phyloP scores from a whole-genome alignment of 78 protist genomes.

The Dictyostelium citrinum region DNA sequence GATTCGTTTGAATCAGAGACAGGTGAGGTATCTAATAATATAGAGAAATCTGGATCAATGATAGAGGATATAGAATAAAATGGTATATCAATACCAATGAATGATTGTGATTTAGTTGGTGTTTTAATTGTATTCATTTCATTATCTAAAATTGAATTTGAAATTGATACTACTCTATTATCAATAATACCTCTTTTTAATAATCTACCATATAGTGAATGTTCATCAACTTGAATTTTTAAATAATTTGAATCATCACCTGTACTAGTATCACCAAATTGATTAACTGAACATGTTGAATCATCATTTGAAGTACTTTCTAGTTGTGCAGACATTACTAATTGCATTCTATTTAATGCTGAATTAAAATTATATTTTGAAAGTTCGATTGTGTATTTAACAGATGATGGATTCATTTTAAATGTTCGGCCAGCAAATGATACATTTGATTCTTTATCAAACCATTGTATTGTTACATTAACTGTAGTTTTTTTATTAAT shows the following conservation, averaged over 20 bases:
- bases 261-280: conserved; percentile 1
- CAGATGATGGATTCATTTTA: conserved; percentile 3
- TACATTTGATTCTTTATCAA: not conserved
- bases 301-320: not conserved
- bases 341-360: not conserved
- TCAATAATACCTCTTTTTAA: conserved; percentile 16
- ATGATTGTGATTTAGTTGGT: not conserved
- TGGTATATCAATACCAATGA: conserved; percentile 27
- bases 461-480: not conserved
- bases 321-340: not conserved
- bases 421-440: not conserved
- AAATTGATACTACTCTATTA: not conserved
- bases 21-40: not conserved
- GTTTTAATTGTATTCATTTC: not conserved
- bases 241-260: not conserved
- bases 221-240: not conserved
- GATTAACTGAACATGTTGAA: not conserved
- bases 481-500: not conserved
- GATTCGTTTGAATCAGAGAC: not conserved
- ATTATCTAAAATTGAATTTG: not conserved
- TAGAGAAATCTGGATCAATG: conserved; percentile 32
- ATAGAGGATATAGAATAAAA: not conserved
- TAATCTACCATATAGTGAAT: conserved; percentile 38
- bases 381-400: not conserved
- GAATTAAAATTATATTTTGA: not conserved